Conservation (phyloP, 176 grass and related monocot species). For the Musa schizocarpa region DNA sequence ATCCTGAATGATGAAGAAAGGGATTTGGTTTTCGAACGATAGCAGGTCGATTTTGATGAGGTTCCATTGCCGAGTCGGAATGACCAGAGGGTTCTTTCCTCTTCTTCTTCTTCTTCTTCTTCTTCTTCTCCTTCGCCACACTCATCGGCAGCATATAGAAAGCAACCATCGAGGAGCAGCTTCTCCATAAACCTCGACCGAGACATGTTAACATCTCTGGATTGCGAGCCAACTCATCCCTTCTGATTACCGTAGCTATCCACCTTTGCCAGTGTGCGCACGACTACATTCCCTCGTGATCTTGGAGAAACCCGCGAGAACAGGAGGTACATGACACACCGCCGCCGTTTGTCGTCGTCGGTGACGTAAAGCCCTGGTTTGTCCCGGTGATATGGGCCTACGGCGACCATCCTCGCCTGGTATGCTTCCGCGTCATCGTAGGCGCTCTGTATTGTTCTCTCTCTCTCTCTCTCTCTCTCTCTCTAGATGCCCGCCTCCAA, state of each 20-base stretch:
- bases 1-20: slow-evolving; percentile 24
- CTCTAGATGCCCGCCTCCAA: too few species aligned
- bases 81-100: slow-evolving; percentile 23
- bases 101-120: slow-evolving; percentile 23
- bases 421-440: background rate
- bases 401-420: slow-evolving; percentile 27
- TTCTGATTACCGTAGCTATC: too few species aligned
- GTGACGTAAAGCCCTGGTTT: slow-evolving; percentile 18
- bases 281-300: too few species aligned
- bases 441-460: background rate
- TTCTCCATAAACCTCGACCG: slow-evolving; percentile 30
- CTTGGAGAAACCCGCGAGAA: slow-evolving; percentile 14
- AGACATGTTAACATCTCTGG: background rate
- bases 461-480: too few species aligned
- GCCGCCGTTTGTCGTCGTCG: slow-evolving; percentile 32
- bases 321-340: slow-evolving; percentile 26
- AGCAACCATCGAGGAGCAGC: slow-evolving; percentile 47
- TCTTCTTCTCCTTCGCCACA: background rate
- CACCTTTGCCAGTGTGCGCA: too few species aligned
- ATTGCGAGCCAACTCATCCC: too few species aligned
- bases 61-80: slow-evolving; percentile 26
- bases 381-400: slow-evolving; percentile 42
- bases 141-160: slow-evolving; percentile 29
- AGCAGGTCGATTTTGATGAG: slow-evolving; percentile 46
- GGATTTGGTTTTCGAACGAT: slow-evolving; percentile 41